These are phyloP conservation scores for Eustoma russellianum DNA, from an alignment of 257 asterid genomes.

Conservation along the genomic window DNA sequence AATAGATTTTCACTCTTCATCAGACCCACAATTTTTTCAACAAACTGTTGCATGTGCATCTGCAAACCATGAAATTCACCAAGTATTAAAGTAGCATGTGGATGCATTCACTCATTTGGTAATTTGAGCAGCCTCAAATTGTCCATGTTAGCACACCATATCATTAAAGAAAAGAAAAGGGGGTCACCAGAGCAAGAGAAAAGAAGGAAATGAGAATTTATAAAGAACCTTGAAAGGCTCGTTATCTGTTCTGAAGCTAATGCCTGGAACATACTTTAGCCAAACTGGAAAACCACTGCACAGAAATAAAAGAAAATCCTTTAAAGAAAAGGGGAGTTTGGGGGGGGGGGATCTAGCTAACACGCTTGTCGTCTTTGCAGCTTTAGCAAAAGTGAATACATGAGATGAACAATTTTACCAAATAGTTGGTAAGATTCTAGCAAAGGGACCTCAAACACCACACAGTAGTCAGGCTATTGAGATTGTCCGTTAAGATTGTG, in stretches of 20 bases:
- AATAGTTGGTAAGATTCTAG: too few relatives aligned
- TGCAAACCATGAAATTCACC: slow-evolving; percentile 21
- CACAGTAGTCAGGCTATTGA: background rate
- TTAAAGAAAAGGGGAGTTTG: background rate
- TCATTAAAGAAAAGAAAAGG: too few relatives aligned
- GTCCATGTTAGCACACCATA: too few relatives aligned
- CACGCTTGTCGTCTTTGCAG: too few relatives aligned
- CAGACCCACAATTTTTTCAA: slow-evolving; percentile 59
- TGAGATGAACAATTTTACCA: too few relatives aligned
- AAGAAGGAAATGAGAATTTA: background rate
- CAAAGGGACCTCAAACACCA: too few relatives aligned
- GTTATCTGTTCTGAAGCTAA: slow-evolving; percentile 85
- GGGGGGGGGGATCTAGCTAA: too few relatives aligned
- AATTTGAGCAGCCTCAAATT: too few relatives aligned
- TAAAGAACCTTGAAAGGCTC: slow-evolving; percentile 74
- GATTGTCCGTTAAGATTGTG: background rate
- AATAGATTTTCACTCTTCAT: slow-evolving; percentile 72
- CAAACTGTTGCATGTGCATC: slow-evolving; percentile 76
- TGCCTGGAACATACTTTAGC: slow-evolving; percentile 81
- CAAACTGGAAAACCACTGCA: slow-evolving; percentile 92
- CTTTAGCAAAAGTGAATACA: too few relatives aligned
- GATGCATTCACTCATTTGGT: too few relatives aligned
- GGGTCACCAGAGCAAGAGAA: too few relatives aligned
- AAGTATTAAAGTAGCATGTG: too few relatives aligned
- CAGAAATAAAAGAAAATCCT: background rate